A percentile compares a stretch with the other conserved stretches of the same genome.
phyloP scores from a whole-genome alignment of 495 filamentous ascomycete genomes.

The Pyrenula massariospora region DNA sequence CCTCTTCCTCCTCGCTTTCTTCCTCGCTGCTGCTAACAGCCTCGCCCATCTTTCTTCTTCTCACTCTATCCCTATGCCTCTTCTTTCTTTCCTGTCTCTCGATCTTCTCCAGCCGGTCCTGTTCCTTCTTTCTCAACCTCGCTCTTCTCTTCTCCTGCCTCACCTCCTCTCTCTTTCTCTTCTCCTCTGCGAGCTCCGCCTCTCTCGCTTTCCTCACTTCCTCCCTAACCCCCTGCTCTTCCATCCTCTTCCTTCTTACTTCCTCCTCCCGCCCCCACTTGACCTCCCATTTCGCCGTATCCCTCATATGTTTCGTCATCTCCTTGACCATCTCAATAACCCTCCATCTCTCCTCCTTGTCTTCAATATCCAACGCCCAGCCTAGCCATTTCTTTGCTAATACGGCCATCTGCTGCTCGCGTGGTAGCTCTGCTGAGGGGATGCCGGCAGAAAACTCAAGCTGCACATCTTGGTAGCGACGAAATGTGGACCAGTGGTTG shows the following conservation, averaged over 20 bases:
- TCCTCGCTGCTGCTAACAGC: background rate
- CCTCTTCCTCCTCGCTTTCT: background rate
- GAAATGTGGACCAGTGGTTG: background rate
- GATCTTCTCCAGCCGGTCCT: background rate
- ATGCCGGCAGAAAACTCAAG: background rate
- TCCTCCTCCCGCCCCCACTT: background rate
- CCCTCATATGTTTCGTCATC: background rate
- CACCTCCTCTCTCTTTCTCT: background rate
- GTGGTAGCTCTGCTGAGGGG: background rate
- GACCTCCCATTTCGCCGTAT: background rate
- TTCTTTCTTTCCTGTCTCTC: background rate
- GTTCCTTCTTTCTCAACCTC: background rate
- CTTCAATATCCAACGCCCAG: background rate
- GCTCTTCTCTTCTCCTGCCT: background rate
- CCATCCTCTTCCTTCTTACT: background rate
- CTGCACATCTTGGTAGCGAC: background rate
- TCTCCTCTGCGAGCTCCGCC: background rate
- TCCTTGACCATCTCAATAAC: background rate
- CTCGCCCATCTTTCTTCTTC: background rate
- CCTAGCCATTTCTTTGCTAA: background rate
- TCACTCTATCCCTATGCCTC: background rate
- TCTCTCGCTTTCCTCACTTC: background rate
- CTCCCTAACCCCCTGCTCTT: background rate
- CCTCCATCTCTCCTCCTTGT: background rate
- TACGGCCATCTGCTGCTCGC: background rate